Percentiles rank a stretch among this genome's conserved stretches.
Conservation (phyloP, 345 rosid genomes). For the Linum trigynum region DNA sequence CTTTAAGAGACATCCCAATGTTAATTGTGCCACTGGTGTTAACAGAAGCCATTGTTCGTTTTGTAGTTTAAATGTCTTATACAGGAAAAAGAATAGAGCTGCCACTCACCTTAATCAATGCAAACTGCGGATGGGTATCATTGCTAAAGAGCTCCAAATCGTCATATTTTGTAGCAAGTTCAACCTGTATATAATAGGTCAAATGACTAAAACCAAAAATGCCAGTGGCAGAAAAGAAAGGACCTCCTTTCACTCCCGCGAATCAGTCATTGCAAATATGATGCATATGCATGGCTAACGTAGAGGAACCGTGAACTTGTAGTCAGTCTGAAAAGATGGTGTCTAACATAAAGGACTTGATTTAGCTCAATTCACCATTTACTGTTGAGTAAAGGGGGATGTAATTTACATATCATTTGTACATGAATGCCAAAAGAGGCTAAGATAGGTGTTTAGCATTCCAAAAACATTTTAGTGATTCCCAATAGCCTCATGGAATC, state of each 20-base stretch:
- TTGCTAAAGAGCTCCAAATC: constrained; percentile 55
- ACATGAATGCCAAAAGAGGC: no score
- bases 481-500: no score
- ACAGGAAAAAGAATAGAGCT: background rate
- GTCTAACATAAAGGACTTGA: background rate
- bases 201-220: background rate
- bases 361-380: no score
- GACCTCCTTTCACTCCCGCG: background rate
- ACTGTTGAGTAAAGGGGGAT: background rate
- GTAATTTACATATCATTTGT: no score
- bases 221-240: background rate
- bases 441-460: no score
- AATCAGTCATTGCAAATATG: background rate
- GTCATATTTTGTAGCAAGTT: constrained; percentile 59
- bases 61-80: background rate
- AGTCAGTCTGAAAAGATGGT: background rate
- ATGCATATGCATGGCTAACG: background rate
- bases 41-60: background rate
- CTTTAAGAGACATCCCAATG: background rate
- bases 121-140: constrained; percentile 65
- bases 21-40: background rate
- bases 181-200: constrained; percentile 38
- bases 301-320: background rate
- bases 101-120: constrained; percentile 49
- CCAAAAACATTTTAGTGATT: no score